Base-by-base conservation (phyloP, 352 stramenopile genomes). In the Globisporangium ultimum region DNA sequence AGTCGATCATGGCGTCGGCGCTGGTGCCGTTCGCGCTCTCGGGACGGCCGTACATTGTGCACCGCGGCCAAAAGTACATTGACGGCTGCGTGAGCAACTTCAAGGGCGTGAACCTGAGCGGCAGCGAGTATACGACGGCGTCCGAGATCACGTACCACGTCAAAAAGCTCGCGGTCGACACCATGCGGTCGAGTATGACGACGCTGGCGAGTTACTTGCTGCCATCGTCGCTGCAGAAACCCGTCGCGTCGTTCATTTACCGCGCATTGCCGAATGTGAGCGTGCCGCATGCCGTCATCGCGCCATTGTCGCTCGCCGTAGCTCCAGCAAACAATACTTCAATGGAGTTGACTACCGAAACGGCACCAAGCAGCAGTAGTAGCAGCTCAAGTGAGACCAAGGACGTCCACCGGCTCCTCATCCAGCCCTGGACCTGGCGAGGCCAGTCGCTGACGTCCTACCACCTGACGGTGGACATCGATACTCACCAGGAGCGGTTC, bases 21-120 rank as follows among this genome's bases (percentile, higher is more conserved):
- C 67, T 89, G 54, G 78, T 89, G 58, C 80, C 80, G 53, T 87
- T 89, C 48, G 80, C 80, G 52, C 66, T 89, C 34, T 85, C 79
- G 6, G 79, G 77, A 13, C 76, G 72, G 58, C 79, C 71, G 28
- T 88, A 72, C 61, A 82, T 88, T 55, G 59, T 67, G 40, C 77
- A 87, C 61, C 77, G 78, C 40, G 80, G 77, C 6, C 48, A 86
- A 38, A 87, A 77, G 75, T 89, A 89, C 60, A 70, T 89, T n/a
- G 80, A 89, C 57, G 80, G 80, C 46, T 74, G 67, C 45, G 71
- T 89, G 58, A 88, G 75, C 65, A 89, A 88, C 65, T 88, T 88
- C 42, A 89, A 86, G 56, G 80, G 80, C 32, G 66, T 87, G 24
- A 77, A 78, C 58, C 24, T 63, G 40, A 48, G 48, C 18, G 71